phyloP scores from a whole-genome alignment of 805 yeast species.

The Candida morakotiae region DNA sequence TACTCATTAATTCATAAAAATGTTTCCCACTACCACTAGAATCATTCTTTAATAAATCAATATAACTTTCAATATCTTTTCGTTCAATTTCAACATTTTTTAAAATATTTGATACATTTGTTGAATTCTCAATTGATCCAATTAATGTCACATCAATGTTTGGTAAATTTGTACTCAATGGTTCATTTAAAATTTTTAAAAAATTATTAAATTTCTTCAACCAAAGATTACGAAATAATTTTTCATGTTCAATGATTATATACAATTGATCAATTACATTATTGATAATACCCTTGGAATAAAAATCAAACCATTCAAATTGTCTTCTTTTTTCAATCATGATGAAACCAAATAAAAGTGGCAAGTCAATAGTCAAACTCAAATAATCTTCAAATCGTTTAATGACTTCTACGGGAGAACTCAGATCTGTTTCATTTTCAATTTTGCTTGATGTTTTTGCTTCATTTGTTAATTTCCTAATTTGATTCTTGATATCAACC shows the following conservation, averaged over 20 bases:
- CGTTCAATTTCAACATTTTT: slow-evolving; percentile 30
- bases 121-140: slow-evolving; percentile 20
- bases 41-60: slow-evolving; percentile 15
- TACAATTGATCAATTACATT: slow-evolving; percentile 57
- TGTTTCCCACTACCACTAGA: slow-evolving; percentile 20
- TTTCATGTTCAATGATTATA: slow-evolving; percentile 53
- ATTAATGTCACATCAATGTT: slow-evolving; percentile 36
- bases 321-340: slow-evolving; percentile 59
- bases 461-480: slow-evolving; percentile 22
- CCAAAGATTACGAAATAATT: slow-evolving; percentile 58
- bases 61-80: slow-evolving; percentile 28
- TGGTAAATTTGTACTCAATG: slow-evolving; percentile 16
- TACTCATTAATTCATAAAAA: slow-evolving; percentile 37
- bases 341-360: slow-evolving; percentile 67
- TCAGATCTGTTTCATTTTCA: slow-evolving; percentile 18
- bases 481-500: slow-evolving; percentile 28
- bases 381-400: slow-evolving; percentile 33
- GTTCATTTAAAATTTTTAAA: slow-evolving; percentile 14
- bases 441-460: slow-evolving; percentile 20
- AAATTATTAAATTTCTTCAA: slow-evolving; percentile 51
- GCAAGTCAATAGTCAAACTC: slow-evolving; percentile 57
- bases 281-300: slow-evolving; percentile 33
- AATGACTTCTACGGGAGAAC: slow-evolving; percentile 9
- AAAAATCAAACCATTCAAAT: slow-evolving; percentile 50
- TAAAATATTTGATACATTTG: slow-evolving; percentile 28